phyloP scores from a whole-genome alignment of 108 stramenopile species.

The Cyclotella choctawhatcheeana region DNA sequence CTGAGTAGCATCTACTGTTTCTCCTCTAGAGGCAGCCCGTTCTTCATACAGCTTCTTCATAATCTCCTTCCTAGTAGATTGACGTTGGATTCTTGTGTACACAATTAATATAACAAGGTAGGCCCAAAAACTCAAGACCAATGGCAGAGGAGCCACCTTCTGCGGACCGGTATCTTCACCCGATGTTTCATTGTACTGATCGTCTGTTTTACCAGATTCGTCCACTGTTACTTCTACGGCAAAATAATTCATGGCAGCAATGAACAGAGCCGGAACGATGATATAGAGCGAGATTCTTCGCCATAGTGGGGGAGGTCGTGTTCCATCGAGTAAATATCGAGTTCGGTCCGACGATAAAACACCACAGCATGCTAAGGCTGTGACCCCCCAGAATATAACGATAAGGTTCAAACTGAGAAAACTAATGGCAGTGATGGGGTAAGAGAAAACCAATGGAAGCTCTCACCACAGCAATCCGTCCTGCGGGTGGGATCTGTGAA shows the following conservation, averaged over 20 bases:
- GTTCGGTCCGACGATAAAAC: slow-evolving; percentile 41
- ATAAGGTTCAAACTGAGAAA: too few species aligned
- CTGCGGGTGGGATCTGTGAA: slow-evolving; percentile 41
- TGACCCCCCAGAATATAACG: too few species aligned
- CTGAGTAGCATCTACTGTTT: slow-evolving; percentile 25
- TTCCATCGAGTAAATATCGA: slow-evolving; percentile 44
- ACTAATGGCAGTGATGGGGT: too few species aligned
- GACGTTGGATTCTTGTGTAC: slow-evolving; percentile 10
- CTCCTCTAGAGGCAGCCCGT: slow-evolving; percentile 17
- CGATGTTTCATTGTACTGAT: slow-evolving; percentile 3
- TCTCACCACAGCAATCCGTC: slow-evolving; percentile 57
- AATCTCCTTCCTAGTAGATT: slow-evolving; percentile 29
- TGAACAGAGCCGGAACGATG: slow-evolving; percentile 34
- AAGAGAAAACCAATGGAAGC: too few species aligned
- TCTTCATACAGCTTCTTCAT: slow-evolving; percentile 49
- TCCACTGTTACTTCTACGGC: slow-evolving; percentile 34
- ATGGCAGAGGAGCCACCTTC: slow-evolving; percentile 30
- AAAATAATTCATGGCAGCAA: slow-evolving; percentile 47
- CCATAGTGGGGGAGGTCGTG: slow-evolving; percentile 51
- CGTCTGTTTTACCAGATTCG: not conserved
- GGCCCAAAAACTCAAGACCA: slow-evolving; percentile 20
- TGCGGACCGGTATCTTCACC: slow-evolving; percentile 3
- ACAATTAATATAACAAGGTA: slow-evolving; percentile 20
- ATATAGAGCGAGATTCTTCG: slow-evolving; percentile 34
- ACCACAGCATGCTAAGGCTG: slow-evolving; percentile 51